Evolutionary conservation across 768 basidiomycete genomes (phyloP).

Genomic region (Tulasnella sp.): DNA sequence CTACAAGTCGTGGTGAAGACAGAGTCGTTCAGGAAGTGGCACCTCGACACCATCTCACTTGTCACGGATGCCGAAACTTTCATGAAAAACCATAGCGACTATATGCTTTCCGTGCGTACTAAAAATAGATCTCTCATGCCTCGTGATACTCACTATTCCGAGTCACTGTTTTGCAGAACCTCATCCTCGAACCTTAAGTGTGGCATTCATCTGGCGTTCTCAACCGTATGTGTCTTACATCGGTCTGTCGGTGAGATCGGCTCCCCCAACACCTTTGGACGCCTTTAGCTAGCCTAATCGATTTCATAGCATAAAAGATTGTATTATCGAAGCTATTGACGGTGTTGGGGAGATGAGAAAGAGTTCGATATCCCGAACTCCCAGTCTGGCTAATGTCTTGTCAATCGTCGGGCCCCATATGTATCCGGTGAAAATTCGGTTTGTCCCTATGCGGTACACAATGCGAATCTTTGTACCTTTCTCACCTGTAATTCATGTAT

Average conservation of each 20-base stretch:
- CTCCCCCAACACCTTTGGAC: background rate
- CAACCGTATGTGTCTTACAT: background rate
- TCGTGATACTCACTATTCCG: background rate
- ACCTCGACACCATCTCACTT: background rate
- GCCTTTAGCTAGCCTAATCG: too few relatives aligned
- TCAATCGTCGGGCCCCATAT: too few relatives aligned
- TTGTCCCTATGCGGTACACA: too few relatives aligned
- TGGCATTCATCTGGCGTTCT: too few relatives aligned
- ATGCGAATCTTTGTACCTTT: too few relatives aligned
- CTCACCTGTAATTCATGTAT: too few relatives aligned
- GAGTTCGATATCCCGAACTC: too few relatives aligned
- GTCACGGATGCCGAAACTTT: background rate
- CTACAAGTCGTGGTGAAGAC: background rate
- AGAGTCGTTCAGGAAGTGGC: background rate
- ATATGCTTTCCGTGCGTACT: background rate
- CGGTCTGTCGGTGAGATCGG: background rate
- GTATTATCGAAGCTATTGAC: too few relatives aligned
- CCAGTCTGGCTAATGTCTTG: too few relatives aligned
- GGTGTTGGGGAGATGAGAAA: too few relatives aligned
- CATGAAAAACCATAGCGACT: background rate
- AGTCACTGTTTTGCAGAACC: background rate
- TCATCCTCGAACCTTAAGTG: background rate
- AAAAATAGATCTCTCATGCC: background rate
- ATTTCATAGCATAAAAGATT: too few relatives aligned
- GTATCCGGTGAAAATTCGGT: too few relatives aligned